Evolutionary conservation across 129 eudicot genomes (phyloP).

Genomic region (Centella asiatica): DNA sequence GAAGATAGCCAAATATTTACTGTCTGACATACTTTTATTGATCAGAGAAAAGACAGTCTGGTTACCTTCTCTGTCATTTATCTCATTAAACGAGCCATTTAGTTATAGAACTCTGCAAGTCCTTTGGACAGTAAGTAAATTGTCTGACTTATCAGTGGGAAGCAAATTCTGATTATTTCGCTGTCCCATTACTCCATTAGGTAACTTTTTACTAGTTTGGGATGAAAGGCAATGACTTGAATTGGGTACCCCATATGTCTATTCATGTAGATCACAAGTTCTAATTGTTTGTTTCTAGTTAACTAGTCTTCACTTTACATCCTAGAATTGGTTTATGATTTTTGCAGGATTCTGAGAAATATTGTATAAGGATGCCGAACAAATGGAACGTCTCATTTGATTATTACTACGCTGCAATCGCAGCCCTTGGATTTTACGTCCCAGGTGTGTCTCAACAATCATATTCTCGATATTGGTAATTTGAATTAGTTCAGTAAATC

Average conservation of each 20-base stretch:
- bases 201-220: too few relatives aligned
- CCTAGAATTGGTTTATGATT: not conserved
- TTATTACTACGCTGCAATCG: constrained; percentile 59
- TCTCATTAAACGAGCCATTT: not conserved
- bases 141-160: too few relatives aligned
- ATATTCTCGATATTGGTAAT: not conserved
- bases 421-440: constrained; percentile 55
- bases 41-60: too few relatives aligned
- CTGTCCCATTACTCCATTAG: too few relatives aligned
- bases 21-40: too few relatives aligned
- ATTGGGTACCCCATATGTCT: too few relatives aligned
- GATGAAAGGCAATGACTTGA: too few relatives aligned
- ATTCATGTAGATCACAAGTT: too few relatives aligned
- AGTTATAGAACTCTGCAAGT: not conserved
- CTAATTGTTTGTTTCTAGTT: too few relatives aligned
- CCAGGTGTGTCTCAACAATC: constrained; percentile 46
- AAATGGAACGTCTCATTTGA: constrained; percentile 85
- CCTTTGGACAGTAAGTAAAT: not conserved
- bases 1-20: too few relatives aligned
- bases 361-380: constrained; percentile 87
- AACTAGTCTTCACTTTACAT: constrained; percentile 5
- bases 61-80: too few relatives aligned
- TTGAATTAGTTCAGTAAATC: not conserved
- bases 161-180: too few relatives aligned
- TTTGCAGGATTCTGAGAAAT: constrained; percentile 58